These are phyloP conservation scores for Pholiota adiposa DNA, from an alignment of 1,284 basidiomycete genomes.

Conservation along the genomic window DNA sequence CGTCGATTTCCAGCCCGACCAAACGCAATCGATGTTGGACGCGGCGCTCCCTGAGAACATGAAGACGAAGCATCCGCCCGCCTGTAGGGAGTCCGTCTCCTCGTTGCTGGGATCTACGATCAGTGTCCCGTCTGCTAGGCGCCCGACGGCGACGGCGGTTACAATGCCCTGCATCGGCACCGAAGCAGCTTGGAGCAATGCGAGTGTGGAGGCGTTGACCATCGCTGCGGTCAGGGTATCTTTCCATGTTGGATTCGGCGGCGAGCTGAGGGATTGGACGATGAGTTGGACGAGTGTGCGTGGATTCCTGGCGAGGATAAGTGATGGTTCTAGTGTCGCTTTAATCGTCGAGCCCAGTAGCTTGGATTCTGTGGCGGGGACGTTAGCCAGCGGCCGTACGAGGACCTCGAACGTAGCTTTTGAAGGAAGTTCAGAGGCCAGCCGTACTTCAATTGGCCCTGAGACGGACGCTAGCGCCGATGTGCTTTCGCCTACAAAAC, in stretches of 20 bases:
- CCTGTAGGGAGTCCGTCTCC: slow-evolving; percentile 43
- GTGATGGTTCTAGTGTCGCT: slow-evolving; percentile 56
- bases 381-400: slow-evolving; percentile 65
- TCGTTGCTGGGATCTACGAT: slow-evolving; percentile 59
- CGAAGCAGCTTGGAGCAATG: slow-evolving; percentile 68
- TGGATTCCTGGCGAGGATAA: slow-evolving; percentile 67
- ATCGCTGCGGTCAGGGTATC: slow-evolving; percentile 52
- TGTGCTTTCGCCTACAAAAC: slow-evolving; percentile 43
- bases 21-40: slow-evolving; percentile 45
- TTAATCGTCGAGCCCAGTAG: slow-evolving; percentile 55
- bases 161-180: slow-evolving; percentile 73
- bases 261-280: slow-evolving; percentile 56
- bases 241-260: slow-evolving; percentile 27
- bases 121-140: slow-evolving; percentile 33
- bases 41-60: slow-evolving; percentile 51
- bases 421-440: slow-evolving; percentile 68
- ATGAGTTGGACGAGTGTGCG: slow-evolving; percentile 73
- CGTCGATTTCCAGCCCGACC: slow-evolving; percentile 56
- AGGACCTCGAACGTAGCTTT: slow-evolving; percentile 73
- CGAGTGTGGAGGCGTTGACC: slow-evolving; percentile 70
- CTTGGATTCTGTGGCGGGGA: slow-evolving; percentile 72
- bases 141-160: slow-evolving; percentile 64
- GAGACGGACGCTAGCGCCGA: slow-evolving; percentile 67
- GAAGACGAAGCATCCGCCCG: slow-evolving; percentile 69
- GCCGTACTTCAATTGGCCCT: slow-evolving; percentile 76